Conservation (phyloP, 1,284 basidiomycete genomes). For the Cutaneotrichosporon curvatum region DNA sequence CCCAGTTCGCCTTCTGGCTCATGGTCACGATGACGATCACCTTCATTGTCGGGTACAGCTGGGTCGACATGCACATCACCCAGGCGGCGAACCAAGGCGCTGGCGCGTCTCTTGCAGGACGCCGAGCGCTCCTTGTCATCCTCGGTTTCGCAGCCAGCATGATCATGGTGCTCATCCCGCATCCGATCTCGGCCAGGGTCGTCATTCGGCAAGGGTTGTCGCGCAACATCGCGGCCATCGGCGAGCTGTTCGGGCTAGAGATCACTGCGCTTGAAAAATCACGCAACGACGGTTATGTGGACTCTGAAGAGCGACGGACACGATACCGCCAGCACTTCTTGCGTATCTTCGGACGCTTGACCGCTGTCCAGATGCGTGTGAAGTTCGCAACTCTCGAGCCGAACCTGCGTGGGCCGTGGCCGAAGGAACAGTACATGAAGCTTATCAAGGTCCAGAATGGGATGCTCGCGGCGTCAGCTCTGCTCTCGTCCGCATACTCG, state of each 20-base stretch:
- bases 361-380: slow-evolving; percentile 29
- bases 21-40: slow-evolving; percentile 42
- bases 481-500: slow-evolving; percentile 33
- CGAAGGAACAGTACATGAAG: slow-evolving; percentile 31
- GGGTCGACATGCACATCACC: slow-evolving; percentile 55
- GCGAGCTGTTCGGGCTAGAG: slow-evolving; percentile 37
- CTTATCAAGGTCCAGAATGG: slow-evolving; percentile 26
- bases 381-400: slow-evolving; percentile 31
- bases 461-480: slow-evolving; percentile 28
- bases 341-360: slow-evolving; percentile 26
- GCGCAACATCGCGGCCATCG: slow-evolving; percentile 33
- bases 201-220: slow-evolving; percentile 36
- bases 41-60: slow-evolving; percentile 55
- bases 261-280: slow-evolving; percentile 30
- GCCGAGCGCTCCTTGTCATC: slow-evolving; percentile 46
- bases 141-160: slow-evolving; percentile 43
- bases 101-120: slow-evolving; percentile 55
- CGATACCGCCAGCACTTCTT: slow-evolving; percentile 27
- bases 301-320: slow-evolving; percentile 13
- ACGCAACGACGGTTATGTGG: slow-evolving; percentile 15
- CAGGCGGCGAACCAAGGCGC: slow-evolving; percentile 51
- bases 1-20: slow-evolving; percentile 41
- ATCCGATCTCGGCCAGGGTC: slow-evolving; percentile 33
- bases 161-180: slow-evolving; percentile 42
- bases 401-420: slow-evolving; percentile 41